Evolutionary conservation across 164 flowering plant genomes (phyloP).

Genomic region (Vitis rupestris): DNA sequence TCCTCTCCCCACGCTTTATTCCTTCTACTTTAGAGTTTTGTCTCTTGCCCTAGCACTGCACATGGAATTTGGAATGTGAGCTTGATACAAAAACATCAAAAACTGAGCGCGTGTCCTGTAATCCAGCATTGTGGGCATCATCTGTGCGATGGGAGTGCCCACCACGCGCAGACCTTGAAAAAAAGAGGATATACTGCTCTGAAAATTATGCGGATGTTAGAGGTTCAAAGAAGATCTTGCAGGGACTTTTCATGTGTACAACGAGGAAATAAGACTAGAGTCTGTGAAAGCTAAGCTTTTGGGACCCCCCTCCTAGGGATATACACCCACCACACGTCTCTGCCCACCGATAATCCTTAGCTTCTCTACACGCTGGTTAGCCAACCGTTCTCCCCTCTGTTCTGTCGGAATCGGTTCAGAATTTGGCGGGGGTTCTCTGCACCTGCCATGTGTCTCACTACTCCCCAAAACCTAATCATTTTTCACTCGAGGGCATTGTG

Average conservation of each 20-base stretch:
- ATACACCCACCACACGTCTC: background rate
- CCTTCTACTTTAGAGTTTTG: constrained; percentile 1
- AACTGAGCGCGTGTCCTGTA: background rate
- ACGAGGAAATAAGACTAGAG: background rate
- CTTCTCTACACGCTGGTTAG: background rate
- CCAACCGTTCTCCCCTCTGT: background rate
- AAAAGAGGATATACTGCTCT: background rate
- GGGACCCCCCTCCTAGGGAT: background rate
- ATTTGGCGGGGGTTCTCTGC: too few species aligned
- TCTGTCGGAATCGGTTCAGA: too few species aligned
- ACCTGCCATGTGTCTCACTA: too few species aligned
- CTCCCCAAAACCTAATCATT: background rate
- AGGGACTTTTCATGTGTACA: constrained; percentile 11
- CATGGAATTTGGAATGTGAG: background rate
- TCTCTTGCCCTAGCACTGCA: constrained; percentile 2
- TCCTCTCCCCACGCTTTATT: background rate
- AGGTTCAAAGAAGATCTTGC: constrained; percentile 25
- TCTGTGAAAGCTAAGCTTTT: constrained; percentile 9
- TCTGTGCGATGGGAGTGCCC: background rate
- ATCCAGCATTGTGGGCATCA: background rate
- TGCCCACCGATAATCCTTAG: background rate
- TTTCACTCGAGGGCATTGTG: too few species aligned
- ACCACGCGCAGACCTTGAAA: background rate
- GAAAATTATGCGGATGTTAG: background rate
- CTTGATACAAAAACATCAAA: background rate